Conservation (phyloP, 2,329 filamentous ascomycete genomes). For the Nothopassalora personata region DNA sequence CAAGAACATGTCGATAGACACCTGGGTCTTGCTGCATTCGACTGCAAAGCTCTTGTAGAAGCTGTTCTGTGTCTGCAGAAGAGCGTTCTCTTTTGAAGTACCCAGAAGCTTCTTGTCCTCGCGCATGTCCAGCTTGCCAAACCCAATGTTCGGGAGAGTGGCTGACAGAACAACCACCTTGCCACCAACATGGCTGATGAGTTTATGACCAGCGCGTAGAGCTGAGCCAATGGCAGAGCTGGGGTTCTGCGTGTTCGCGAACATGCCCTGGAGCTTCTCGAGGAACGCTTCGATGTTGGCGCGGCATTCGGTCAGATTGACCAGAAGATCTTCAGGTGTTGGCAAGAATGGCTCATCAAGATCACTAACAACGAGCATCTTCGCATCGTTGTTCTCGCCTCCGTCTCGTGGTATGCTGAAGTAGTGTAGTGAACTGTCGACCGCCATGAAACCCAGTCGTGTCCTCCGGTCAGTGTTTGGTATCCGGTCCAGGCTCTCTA, state of each 20-base stretch:
- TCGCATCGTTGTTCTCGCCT: constrained; percentile 77
- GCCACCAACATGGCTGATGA: constrained; percentile 88
- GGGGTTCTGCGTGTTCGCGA: constrained; percentile 84
- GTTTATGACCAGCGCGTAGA: constrained; percentile 85
- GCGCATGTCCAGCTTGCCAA: constrained; percentile 84
- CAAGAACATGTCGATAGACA: constrained; percentile 97
- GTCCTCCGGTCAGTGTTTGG: constrained; percentile 95
- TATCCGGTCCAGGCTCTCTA: constrained; percentile 92
- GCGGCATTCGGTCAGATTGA: constrained; percentile 81
- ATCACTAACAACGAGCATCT: constrained; percentile 92
- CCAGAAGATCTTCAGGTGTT: constrained; percentile 83
- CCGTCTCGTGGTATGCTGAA: constrained; percentile 89
- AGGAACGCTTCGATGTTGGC: constrained; percentile 90
- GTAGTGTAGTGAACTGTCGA: constrained; percentile 92
- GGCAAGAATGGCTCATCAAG: constrained; percentile 95
- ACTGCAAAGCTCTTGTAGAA: constrained; percentile 99
- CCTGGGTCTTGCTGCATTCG: constrained; percentile 97
- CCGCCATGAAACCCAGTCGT: constrained; percentile 87
- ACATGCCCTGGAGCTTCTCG: constrained; percentile 89
- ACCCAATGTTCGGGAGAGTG: constrained; percentile 81
- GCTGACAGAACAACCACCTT: constrained; percentile 91
- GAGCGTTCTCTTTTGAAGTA: constrained; percentile 80
- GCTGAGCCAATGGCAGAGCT: constrained; percentile 94
- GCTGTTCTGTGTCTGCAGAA: constrained; percentile 87
- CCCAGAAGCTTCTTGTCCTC: constrained; percentile 95